Conservation (phyloP, 768 basidiomycete species). For the Termitomyces sp. region DNA sequence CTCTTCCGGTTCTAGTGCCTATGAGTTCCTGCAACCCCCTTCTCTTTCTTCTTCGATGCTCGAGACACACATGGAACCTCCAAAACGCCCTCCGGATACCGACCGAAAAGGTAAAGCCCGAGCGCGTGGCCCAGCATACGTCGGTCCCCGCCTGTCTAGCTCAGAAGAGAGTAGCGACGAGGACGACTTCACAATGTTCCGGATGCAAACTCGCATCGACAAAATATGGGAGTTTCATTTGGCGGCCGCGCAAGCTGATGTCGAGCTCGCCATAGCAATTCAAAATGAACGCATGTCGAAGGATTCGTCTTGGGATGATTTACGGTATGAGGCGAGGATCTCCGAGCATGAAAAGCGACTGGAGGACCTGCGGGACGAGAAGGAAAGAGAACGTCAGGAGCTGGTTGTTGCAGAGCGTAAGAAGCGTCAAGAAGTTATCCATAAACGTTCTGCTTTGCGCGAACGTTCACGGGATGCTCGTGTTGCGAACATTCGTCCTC, state of each 20-base stretch:
- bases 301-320: conserved; percentile 20
- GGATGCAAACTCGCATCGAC: conserved; percentile 36
- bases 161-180: conserved; percentile 26
- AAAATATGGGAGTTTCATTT: conserved; percentile 49
- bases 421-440: conserved; percentile 26
- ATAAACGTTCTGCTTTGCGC: conserved; percentile 12
- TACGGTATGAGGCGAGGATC: conserved; percentile 25
- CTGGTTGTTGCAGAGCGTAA: conserved; percentile 33
- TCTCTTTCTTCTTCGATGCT: conserved; percentile 1
- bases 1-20: conserved; percentile 14
- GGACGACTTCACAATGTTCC: conserved; percentile 36
- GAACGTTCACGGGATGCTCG: conserved; percentile 9
- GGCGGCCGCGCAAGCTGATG: conserved; percentile 36
- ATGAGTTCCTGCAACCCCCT: conserved; percentile 20
- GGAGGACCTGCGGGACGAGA: conserved; percentile 33
- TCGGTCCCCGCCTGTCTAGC: conserved; percentile 28
- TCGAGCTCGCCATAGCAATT: conserved; percentile 32
- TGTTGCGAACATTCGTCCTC: background rate
- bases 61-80: conserved; percentile 10
- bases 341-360: conserved; percentile 33
- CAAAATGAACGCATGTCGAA: conserved; percentile 29
- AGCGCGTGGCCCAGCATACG: conserved; percentile 23
- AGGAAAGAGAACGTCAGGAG: conserved; percentile 44
- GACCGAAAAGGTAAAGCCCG: conserved; percentile 15
- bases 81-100: conserved; percentile 16